Base-by-base conservation (phyloP, 495 filamentous ascomycete genomes). In the Beverwykella pulmonaria region DNA sequence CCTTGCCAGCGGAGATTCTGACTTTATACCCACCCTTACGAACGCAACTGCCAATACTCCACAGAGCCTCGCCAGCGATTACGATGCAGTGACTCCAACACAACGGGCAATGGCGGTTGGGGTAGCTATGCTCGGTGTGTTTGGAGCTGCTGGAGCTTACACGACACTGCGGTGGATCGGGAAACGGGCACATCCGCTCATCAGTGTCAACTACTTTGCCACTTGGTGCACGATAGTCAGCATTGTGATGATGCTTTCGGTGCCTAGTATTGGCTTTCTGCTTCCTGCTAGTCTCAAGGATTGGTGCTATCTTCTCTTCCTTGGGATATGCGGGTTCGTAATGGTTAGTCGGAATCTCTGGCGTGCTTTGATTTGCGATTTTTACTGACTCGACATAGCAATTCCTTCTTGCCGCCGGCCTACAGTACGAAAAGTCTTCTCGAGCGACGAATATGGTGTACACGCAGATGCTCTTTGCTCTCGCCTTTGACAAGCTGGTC, bases 391-490 rank as follows among this genome's bases (percentile, higher is more conserved):
- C 57, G 5, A 46, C 25, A 19, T 48, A 78, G 73, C 93, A 97
- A 81, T 91, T 92, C 67, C 79, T 96, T 23, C 77, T 96, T n/a
- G 96, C 93, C 3, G 82, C 86, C 1, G 92, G 92, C 0, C 75
- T 98, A 67, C 82, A 88, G 49, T 84, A 87, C 72, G 84, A 86
- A 20, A 90, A 75, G 30, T 77, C 77, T 25, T 75, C 61, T 0
- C 82, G 90, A 23, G 92, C 92, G 1, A 95, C 90, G 5, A 91
- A 89, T 22, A 96, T 97, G 91, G 80, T 91, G 3, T 98, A 96
- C 73, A 91, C 87, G 48, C 90, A 95, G 75, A 93, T 98, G 90
- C 74, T 98, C 36, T 97, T 96, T 74, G 93, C 93, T 12, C 79
- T 96, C 17, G 84, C 83, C 15, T 92, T 92, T 72, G 93, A 98